phyloP scores from a whole-genome alignment of 441 rosid species.

The Brassica hybrid region DNA sequence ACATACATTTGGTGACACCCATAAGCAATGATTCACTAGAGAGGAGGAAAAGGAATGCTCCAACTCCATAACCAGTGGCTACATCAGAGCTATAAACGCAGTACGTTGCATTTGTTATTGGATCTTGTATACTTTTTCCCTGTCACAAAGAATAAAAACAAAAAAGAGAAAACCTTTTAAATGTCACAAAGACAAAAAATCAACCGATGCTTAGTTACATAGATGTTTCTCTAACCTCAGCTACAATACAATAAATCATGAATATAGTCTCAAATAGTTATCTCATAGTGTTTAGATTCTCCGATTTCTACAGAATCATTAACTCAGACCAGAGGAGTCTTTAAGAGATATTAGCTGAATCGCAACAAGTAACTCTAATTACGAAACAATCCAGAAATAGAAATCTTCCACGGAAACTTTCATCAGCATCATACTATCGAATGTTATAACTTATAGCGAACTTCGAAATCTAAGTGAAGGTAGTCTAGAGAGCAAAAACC shows the following conservation, averaged over 20 bases:
- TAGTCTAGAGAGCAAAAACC: slow-evolving; percentile 10
- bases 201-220: slow-evolving; percentile 5
- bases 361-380: background rate
- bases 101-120: slow-evolving; percentile 55
- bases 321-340: background rate
- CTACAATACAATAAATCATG: background rate
- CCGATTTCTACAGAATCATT: background rate
- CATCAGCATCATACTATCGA: background rate
- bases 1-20: slow-evolving; percentile 94
- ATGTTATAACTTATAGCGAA: background rate
- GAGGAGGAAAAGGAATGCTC: slow-evolving; percentile 89
- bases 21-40: slow-evolving; percentile 84
- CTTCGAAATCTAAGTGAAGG: background rate
- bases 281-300: background rate
- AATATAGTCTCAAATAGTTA: background rate
- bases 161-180: background rate
- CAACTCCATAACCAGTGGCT: slow-evolving; percentile 96
- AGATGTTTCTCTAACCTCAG: slow-evolving; percentile 8
- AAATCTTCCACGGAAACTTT: background rate
- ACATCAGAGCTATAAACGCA: slow-evolving; percentile 88
- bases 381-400: slow-evolving; percentile 6
- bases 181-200: background rate
- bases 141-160: slow-evolving; percentile 39
- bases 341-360: background rate
- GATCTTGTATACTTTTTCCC: slow-evolving; percentile 60